A percentile compares a stretch with the other conserved stretches of the same genome.
phyloP scores from a whole-genome alignment of 495 filamentous ascomycete species.

The Tetracladium setigerum region DNA sequence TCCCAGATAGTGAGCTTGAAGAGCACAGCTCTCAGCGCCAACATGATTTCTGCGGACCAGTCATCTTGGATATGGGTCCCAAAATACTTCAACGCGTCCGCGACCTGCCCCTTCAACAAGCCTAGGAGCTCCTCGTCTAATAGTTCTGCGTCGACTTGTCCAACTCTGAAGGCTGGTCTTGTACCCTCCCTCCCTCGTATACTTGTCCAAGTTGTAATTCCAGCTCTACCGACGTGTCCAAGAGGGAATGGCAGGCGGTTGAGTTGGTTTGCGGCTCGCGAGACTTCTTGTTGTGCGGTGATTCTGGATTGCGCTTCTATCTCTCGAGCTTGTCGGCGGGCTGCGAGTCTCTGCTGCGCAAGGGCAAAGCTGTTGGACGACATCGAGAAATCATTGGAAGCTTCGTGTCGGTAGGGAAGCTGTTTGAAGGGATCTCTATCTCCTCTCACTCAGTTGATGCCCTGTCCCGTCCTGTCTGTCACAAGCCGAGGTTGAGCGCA shows the following conservation, averaged over 20 bases:
- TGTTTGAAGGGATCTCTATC: too few relatives aligned
- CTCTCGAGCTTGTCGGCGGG: slow-evolving; percentile 68
- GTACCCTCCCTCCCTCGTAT: slow-evolving; percentile 73
- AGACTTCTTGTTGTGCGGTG: slow-evolving; percentile 48
- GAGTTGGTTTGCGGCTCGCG: slow-evolving; percentile 47
- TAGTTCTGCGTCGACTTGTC: slow-evolving; percentile 93
- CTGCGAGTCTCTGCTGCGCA: slow-evolving; percentile 75
- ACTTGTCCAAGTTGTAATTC: slow-evolving; percentile 56
- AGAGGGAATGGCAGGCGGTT: slow-evolving; percentile 59
- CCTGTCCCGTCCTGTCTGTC: too few relatives aligned
- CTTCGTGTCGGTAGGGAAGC: too few relatives aligned
- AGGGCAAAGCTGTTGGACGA: slow-evolving; percentile 72
- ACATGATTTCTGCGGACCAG: slow-evolving; percentile 77
- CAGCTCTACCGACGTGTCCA: slow-evolving; percentile 46
- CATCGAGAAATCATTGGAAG: slow-evolving; percentile 39
- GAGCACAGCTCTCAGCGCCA: slow-evolving; percentile 67
- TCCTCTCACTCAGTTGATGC: too few relatives aligned
- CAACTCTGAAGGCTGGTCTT: slow-evolving; percentile 81
- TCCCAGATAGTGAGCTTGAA: slow-evolving; percentile 98
- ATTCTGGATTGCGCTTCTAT: slow-evolving; percentile 47
- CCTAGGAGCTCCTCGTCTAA: slow-evolving; percentile 89
- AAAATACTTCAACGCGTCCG: slow-evolving; percentile 83
- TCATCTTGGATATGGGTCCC: slow-evolving; percentile 64
- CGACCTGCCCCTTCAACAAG: slow-evolving; percentile 78
- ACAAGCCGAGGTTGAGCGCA: too few relatives aligned